These are phyloP conservation scores for Porodaedalea pini DNA, from an alignment of 1,284 basidiomycete genomes.

Conservation along the genomic window DNA sequence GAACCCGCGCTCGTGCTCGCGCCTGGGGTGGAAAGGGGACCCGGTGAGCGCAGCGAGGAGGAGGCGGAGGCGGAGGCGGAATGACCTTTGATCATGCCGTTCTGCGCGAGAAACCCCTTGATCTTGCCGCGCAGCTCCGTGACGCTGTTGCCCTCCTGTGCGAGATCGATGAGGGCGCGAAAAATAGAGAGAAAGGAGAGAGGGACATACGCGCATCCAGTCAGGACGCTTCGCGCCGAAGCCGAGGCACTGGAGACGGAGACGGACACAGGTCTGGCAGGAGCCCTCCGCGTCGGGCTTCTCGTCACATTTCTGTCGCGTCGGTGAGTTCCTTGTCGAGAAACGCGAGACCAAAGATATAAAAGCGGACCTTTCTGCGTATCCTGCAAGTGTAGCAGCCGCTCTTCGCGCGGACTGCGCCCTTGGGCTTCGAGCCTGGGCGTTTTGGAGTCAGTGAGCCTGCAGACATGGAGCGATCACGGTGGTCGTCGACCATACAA, in stretches of 20 bases:
- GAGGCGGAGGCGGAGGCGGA: constrained; percentile 32
- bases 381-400: constrained; percentile 84
- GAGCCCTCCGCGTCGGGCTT: constrained; percentile 53
- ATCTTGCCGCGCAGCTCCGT: constrained; percentile 67
- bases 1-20: constrained; percentile 1
- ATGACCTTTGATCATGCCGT: constrained; percentile 84
- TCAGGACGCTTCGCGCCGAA: constrained; percentile 80
- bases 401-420: constrained; percentile 74
- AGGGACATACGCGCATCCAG: constrained; percentile 63
- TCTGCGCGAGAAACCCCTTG: constrained; percentile 69
- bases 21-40: not conserved
- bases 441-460: not conserved
- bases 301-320: constrained; percentile 77
- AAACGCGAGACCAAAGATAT: constrained; percentile 22
- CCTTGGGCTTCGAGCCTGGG: constrained; percentile 44
- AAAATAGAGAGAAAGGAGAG: constrained; percentile 12
- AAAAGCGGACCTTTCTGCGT: constrained; percentile 61
- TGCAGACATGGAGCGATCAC: not conserved
- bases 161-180: constrained; percentile 6
- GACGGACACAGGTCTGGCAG: constrained; percentile 73
- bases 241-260: constrained; percentile 80
- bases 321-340: constrained; percentile 16
- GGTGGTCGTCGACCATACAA: not conserved
- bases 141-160: constrained; percentile 66
- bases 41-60: not conserved